Base-by-base conservation (phyloP, 352 stramenopile species). In the Thraustochytrium striatum region DNA sequence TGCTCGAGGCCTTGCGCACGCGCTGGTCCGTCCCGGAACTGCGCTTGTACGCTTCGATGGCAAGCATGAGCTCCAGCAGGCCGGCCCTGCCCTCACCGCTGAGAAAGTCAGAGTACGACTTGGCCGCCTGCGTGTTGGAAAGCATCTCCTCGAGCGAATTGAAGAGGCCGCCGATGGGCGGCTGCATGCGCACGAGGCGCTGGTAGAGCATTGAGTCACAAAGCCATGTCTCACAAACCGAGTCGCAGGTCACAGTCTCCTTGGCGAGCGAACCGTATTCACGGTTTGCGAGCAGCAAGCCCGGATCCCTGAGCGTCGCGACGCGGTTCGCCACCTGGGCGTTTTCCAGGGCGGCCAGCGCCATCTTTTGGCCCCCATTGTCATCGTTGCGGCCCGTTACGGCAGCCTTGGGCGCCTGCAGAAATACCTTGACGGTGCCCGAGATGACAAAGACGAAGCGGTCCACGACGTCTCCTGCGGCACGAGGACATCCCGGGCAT, bases 221-320 rank as follows among this genome's bases (percentile, higher is more conserved):
- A 8, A 69, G n/a, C 3, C 39, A 32, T n/a, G 35, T 35, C 33
- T 79, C 69, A 32, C 69, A 79, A 32, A 79, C 57, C 32, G n/a
- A 53, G 25, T 28, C 36, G 19, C 35, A 44, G 7, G 43, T 28
- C 0, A 79, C 8, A 11, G 69, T 79, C 16, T 65, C 69, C 5
- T 62, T 62, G 13, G 69, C 32, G 5, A 7, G 13, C n/a, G 39
- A 25, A 13, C 69, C 69, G 35, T 28, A 53, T 16, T 7, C 50
- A 21, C 57, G 16, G 39, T 53, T 72, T 3, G 47, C 3, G 38
- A 79, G 50, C 28, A 79, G 69, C 3, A 79, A 32, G 32, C 69
- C 69, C 21, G 69, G 47, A 33, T 62, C 39, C 21, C 3, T 53
- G 28, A 79, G 69, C 28, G n/a, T 33, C 9, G 36, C 21, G 30